A percentile compares a stretch with the other conserved stretches of the same genome.
These are phyloP conservation scores for Laetiporus sulphureus DNA, from an alignment of 1,284 basidiomycete genomes.

Conservation along the genomic window DNA sequence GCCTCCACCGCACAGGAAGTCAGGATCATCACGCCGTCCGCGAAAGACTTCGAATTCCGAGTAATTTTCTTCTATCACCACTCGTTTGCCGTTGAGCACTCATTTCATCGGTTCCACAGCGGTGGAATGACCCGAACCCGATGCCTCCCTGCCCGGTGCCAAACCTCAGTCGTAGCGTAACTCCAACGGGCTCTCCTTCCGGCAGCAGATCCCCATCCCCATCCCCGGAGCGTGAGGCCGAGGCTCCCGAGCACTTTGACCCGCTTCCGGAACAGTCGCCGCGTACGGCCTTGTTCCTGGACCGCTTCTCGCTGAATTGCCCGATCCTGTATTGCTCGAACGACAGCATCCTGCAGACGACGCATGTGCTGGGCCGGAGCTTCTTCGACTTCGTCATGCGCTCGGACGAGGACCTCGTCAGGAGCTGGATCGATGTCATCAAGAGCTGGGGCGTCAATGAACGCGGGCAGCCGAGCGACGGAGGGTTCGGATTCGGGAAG, in stretches of 20 bases:
- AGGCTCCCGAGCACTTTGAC: constrained; percentile 38
- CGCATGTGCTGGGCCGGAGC: constrained; percentile 50
- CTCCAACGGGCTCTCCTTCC: constrained; percentile 10
- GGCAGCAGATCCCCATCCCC: constrained; percentile 2
- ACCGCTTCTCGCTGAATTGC: constrained; percentile 61
- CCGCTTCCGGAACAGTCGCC: constrained; percentile 58
- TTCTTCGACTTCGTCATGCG: constrained; percentile 68
- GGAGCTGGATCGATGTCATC: constrained; percentile 64
- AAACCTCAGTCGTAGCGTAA: constrained; percentile 7
- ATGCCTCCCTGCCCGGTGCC: constrained; percentile 34
- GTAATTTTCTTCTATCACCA: constrained; percentile 28
- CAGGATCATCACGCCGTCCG: constrained; percentile 58
- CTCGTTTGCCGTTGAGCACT: not conserved
- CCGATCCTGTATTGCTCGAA: constrained; percentile 66
- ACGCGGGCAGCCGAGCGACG: constrained; percentile 70
- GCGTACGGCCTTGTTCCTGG: constrained; percentile 66
- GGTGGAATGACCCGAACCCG: constrained; percentile 67
- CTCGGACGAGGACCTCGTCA: constrained; percentile 55
- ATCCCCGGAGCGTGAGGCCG: constrained; percentile 5
- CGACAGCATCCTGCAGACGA: constrained; percentile 52
- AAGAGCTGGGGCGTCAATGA: constrained; percentile 79
- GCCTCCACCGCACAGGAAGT: constrained; percentile 75
- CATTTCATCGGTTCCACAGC: constrained; percentile 28
- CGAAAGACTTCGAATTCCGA: constrained; percentile 60
- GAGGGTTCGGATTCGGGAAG: constrained; percentile 72